Base-by-base conservation (phyloP, 129 eudicot species). In the Rutidosis leptorrhynchoides region DNA sequence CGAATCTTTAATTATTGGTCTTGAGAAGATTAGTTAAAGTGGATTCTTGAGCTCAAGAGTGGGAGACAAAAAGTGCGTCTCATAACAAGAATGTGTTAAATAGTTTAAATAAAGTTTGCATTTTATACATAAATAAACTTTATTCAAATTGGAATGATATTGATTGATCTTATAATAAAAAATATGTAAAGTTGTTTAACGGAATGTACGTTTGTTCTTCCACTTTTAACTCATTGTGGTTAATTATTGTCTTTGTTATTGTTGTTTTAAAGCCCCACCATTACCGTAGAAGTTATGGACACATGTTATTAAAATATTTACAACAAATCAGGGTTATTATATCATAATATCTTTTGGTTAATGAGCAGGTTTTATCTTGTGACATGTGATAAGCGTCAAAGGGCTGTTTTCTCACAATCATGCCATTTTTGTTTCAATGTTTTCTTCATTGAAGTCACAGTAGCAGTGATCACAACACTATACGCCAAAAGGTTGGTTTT, bases 1-100 rank as follows among this genome's bases (percentile, higher is more conserved):
- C 37, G 78, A 64, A 64, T 73, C 37, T 57, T 57, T 27, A 56
- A 24, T 55, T 49, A 55, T 40, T 73, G 59, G 35, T 64, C 21
- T 27, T 55, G 32, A 26, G 26, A 43, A 28, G 63, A 43, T 55
- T 30, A 19, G 57, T 17, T 20, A 73, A 73, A 73, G 72, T 55
- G 71, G 59, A 29, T 73, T 73, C 72, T 55, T 54, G 17, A 55
- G 46, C 27, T 64, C 5, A 33, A 10, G n/a, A 64, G 71, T 37
- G 71, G 58, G 55, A 53, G 62, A 64, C 64, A 64, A 28, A 35
- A 37, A 73, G 57, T 10, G 19, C 12, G 15, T 53, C 30, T 55
- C 59, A 14, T 6, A 25, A 6, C 46, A 15, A 22, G 4, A 64
- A 40, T 43, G 24, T 42, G 32, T 40, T 40, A 42, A n/a, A 46